Percentiles rank a stretch among this genome's conserved stretches.
Conservation (phyloP, 345 rosid species). For the Hibiscus syriacus region DNA sequence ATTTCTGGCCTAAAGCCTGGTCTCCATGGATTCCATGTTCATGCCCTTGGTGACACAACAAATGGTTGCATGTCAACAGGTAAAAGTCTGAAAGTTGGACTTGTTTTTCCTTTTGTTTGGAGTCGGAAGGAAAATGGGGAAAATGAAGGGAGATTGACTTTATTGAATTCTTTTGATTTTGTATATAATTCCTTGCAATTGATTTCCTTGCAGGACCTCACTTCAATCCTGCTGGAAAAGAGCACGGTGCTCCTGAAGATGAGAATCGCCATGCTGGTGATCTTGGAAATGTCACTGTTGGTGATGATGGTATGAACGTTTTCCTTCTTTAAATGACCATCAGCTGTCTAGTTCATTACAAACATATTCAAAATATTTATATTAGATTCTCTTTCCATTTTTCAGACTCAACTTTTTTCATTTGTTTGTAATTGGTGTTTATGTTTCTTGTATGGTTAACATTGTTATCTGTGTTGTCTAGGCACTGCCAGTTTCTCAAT, state of each 20-base stretch:
- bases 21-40: slow-evolving; percentile 91
- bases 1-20: slow-evolving; percentile 92
- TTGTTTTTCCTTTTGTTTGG: neutral
- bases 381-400: neutral
- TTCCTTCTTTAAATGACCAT: neutral
- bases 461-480: slow-evolving; percentile 20
- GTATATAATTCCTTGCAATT: neutral
- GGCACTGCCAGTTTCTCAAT: slow-evolving; percentile 64
- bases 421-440: neutral
- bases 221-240: slow-evolving; percentile 76
- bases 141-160: neutral
- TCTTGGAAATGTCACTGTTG: slow-evolving; percentile 71
- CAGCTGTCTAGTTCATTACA: neutral
- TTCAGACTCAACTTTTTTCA: neutral
- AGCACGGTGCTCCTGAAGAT: slow-evolving; percentile 90
- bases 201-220: slow-evolving; percentile 61
- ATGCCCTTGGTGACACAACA: slow-evolving; percentile 95
- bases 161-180: neutral
- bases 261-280: slow-evolving; percentile 93
- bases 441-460: neutral
- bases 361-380: neutral
- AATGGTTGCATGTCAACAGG: slow-evolving; percentile 99
- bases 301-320: slow-evolving; percentile 62
- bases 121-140: neutral
- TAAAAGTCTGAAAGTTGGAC: slow-evolving; percentile 15